phyloP scores from a whole-genome alignment of 257 asterid species.

The Primulina tabacum region DNA sequence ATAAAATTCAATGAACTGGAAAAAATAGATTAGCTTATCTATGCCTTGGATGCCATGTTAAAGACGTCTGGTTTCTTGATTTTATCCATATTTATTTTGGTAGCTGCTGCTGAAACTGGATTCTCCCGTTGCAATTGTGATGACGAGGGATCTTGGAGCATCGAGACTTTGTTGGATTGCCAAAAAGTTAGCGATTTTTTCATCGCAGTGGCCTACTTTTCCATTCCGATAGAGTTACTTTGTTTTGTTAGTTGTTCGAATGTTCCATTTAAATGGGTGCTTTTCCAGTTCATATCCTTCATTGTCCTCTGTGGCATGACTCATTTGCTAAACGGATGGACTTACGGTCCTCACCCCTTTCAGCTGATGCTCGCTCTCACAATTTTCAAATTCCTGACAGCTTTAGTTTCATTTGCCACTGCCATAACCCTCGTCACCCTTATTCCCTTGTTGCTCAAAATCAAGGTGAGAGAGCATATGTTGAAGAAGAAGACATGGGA shows the following conservation, averaged over 20 bases:
- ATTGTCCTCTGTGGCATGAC: slow-evolving; percentile 95
- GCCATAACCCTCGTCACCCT: slow-evolving; percentile 75
- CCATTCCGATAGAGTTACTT: slow-evolving; percentile 90
- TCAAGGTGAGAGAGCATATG: slow-evolving; percentile 79
- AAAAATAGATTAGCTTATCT: slow-evolving; percentile 35
- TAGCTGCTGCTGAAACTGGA: slow-evolving; percentile 46
- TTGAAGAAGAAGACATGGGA: slow-evolving; percentile 77
- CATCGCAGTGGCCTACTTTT: slow-evolving; percentile 91
- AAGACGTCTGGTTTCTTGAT: slow-evolving; percentile 48
- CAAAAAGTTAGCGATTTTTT: slow-evolving; percentile 79
- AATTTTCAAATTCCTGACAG: slow-evolving; percentile 76
- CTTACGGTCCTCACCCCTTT: slow-evolving; percentile 82
- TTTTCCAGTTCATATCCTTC: slow-evolving; percentile 77
- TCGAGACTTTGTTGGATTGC: slow-evolving; percentile 56
- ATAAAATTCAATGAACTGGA: background rate
- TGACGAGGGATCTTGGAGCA: slow-evolving; percentile 76
- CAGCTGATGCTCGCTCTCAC: slow-evolving; percentile 81
- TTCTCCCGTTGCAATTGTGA: slow-evolving; percentile 66
- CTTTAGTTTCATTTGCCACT: slow-evolving; percentile 80
- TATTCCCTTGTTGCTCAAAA: slow-evolving; percentile 73
- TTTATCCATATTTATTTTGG: slow-evolving; percentile 32
- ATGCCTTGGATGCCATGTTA: slow-evolving; percentile 51
- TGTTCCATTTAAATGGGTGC: slow-evolving; percentile 91
- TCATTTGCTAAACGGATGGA: slow-evolving; percentile 87
- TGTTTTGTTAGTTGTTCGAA: slow-evolving; percentile 79